Evolutionary conservation across 1,284 basidiomycete species (phyloP).

Genomic region (Ustilago curta): DNA sequence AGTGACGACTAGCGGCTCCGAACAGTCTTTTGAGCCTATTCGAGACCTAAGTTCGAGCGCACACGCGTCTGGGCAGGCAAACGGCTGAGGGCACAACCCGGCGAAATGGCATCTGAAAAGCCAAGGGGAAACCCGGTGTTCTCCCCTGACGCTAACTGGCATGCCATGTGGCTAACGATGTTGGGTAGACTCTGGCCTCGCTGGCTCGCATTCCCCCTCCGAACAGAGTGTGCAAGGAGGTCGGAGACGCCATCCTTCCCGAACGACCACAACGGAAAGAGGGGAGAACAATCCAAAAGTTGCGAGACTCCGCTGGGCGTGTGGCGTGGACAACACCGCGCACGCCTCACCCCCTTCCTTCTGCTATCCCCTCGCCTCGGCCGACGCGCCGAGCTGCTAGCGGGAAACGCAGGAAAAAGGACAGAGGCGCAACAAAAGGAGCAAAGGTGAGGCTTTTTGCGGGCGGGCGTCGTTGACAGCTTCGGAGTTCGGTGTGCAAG

Average conservation of each 20-base stretch:
- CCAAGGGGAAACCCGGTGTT: conserved; percentile 18
- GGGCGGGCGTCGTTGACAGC: not conserved
- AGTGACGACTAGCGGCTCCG: too few species aligned
- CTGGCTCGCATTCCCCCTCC: too few species aligned
- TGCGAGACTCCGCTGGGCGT: not conserved
- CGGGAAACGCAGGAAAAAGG: not conserved
- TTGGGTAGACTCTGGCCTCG: too few species aligned
- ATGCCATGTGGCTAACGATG: conserved; percentile 9
- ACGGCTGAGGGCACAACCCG: too few species aligned
- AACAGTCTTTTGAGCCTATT: too few species aligned
- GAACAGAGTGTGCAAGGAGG: conserved; percentile 8
- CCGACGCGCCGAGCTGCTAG: not conserved
- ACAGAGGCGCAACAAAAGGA: not conserved
- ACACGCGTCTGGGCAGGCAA: too few species aligned
- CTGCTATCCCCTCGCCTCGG: not conserved
- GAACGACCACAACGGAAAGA: not conserved
- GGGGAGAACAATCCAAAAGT: not conserved
- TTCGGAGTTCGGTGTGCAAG: conserved; percentile 8
- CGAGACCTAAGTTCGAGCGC: too few species aligned
- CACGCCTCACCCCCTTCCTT: too few species aligned
- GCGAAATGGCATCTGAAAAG: conserved; percentile 17
- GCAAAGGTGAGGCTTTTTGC: not conserved
- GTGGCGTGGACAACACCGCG: not conserved
- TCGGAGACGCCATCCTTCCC: not conserved
- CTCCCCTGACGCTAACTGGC: not conserved